Conservation (phyloP, 2,329 filamentous ascomycete species). For the Fonsecaea nubica region DNA sequence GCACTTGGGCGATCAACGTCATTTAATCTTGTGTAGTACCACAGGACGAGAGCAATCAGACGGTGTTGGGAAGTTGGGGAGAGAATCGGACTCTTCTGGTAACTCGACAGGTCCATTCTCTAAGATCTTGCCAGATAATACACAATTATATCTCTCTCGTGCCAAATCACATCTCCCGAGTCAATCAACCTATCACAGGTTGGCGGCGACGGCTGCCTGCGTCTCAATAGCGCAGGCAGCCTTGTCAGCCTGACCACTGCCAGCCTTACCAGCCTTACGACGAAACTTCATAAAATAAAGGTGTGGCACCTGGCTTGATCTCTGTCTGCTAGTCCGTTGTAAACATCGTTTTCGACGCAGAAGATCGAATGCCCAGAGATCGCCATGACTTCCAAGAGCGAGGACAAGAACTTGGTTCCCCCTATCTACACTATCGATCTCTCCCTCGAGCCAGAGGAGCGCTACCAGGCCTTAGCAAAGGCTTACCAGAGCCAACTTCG, state of each 20-base stretch:
- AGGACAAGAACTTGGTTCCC: neutral
- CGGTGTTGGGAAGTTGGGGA: no score
- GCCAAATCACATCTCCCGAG: neutral
- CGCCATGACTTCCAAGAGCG: slow-evolving; percentile 6
- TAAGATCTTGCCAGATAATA: neutral
- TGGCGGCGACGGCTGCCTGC: neutral
- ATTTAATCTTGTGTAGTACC: neutral
- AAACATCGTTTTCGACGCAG: neutral
- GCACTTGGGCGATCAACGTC: neutral
- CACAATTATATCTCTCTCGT: neutral
- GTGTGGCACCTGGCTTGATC: neutral
- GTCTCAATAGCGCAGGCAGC: neutral
- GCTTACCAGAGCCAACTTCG: slow-evolving; percentile 55
- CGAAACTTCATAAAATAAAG: neutral
- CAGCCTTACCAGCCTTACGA: neutral
- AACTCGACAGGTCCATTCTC: neutral
- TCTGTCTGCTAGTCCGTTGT: neutral
- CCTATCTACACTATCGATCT: slow-evolving; percentile 56
- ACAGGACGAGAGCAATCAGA: neutral
- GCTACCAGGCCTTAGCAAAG: slow-evolving; percentile 58
- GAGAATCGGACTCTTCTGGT: neutral
- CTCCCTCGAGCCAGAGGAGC: slow-evolving; percentile 58
- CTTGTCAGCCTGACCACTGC: neutral
- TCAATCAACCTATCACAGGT: neutral
- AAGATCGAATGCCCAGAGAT: neutral